Base-by-base conservation (phyloP, 73 alveolate species). In the Paramecium octaurelia region DNA sequence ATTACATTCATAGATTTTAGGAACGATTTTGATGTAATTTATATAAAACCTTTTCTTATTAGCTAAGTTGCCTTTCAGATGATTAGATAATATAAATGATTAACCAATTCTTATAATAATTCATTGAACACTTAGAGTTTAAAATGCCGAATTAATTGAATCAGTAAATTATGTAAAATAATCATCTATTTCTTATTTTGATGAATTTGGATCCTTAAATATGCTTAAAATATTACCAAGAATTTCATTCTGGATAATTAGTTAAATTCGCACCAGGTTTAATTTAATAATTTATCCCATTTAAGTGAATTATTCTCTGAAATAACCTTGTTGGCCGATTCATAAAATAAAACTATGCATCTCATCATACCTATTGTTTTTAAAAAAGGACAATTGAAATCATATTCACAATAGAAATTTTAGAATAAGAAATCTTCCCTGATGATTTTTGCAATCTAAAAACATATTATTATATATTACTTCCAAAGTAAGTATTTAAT, bases 381-480 rank as follows among this genome's bases (percentile, higher is more conserved):
- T 86, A 64, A 43, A 34, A 98, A 90, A 21, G 99, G 99, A 93
- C 99, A 96, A 93, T 91, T 85, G 95, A 89, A 96, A 91, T 98
- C 99, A 57, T 94, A 94, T 76, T 85, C 92, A 10, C 98, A 92
- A 97, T 93, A 98, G 76, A 99, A 97, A 85, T 97, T 97, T 91
- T 98, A 97, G 90, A 97, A 99, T 88, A 98, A 64, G 97, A 98
- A 98, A 71, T 98, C 99, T 89, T 98, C 99, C 31, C 96, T 90
- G 70, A 97, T 97, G 85, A 97, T 85, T 88, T 96, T 97, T 27
- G 99, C 98, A 91, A 93, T 54, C 93, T 83, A 94, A 69, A 20
- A 23, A 1, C 10, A 20, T 18, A 58, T 16, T 77, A 21, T 5
- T 3, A 3, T 14, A 60, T 3, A n/a, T 58, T 84, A 93, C 90